These are phyloP conservation scores for Globisporangium heterothallicum DNA, from an alignment of 352 stramenopile genomes.

Conservation along the genomic window DNA sequence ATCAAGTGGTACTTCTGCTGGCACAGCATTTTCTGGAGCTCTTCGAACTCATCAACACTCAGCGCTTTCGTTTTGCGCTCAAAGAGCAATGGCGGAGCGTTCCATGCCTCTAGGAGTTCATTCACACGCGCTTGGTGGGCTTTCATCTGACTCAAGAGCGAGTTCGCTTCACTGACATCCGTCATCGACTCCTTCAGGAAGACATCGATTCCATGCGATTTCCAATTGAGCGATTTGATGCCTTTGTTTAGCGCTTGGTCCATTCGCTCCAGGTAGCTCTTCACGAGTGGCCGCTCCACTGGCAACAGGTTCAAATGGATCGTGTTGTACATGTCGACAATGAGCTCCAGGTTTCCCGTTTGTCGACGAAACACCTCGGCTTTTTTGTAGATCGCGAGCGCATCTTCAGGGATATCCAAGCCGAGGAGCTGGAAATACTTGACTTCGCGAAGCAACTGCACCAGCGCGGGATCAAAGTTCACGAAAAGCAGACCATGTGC, in stretches of 20 bases:
- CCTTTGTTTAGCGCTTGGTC: constrained; percentile 86
- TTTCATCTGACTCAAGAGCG: constrained; percentile 86
- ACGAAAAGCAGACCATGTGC: constrained; percentile 51
- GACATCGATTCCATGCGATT: constrained; percentile 89
- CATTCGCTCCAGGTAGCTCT: constrained; percentile 86
- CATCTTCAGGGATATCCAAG: constrained; percentile 85
- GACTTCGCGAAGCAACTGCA: constrained; percentile 89
- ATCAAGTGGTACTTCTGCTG: constrained; percentile 82
- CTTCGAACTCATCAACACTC: constrained; percentile 79
- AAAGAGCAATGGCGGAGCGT: constrained; percentile 72
- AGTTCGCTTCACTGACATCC: constrained; percentile 86
- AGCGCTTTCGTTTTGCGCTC: constrained; percentile 81
- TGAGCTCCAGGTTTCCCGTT: constrained; percentile 89
- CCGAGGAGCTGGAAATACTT: constrained; percentile 92
- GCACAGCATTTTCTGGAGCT: constrained; percentile 68
- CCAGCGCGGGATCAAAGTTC: constrained; percentile 89
- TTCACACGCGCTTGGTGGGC: constrained; percentile 75
- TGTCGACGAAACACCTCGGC: constrained; percentile 90
- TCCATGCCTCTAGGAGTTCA: constrained; percentile 79
- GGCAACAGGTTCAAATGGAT: constrained; percentile 84
- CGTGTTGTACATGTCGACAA: constrained; percentile 92
- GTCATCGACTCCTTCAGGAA: constrained; percentile 89
- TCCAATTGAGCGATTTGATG: constrained; percentile 91
- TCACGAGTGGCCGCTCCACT: constrained; percentile 88
- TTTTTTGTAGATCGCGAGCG: constrained; percentile 88